phyloP scores from a whole-genome alignment of 2,329 filamentous ascomycete genomes.

The Alternaria postmessia region DNA sequence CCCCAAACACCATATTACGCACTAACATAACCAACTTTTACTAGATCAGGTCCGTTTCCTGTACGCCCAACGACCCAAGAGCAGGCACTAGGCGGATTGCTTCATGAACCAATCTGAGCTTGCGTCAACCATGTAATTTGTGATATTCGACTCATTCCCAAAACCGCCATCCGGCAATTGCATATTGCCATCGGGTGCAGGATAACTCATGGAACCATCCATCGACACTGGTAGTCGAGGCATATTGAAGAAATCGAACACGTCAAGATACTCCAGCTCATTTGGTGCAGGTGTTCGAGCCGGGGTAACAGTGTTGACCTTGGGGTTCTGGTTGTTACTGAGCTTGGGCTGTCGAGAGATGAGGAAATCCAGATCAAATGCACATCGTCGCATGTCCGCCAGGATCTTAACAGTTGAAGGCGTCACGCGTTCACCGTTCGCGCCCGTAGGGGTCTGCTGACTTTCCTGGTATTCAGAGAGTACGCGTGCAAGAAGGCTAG shows the following conservation, averaged over 20 bases:
- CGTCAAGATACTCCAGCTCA: constrained; percentile 88
- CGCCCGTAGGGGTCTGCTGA: constrained; percentile 64
- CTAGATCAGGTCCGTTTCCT: no score
- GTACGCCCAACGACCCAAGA: not conserved
- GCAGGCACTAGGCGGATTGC: constrained; percentile 20
- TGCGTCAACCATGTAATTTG: constrained; percentile 78
- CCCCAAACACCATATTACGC: not conserved
- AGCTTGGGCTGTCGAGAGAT: constrained; percentile 78
- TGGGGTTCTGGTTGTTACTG: constrained; percentile 45
- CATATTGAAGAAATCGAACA: constrained; percentile 95
- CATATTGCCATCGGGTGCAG: constrained; percentile 39
- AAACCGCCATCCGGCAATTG: constrained; percentile 36
- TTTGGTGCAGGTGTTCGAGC: constrained; percentile 77
- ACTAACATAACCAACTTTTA: constrained; percentile 5
- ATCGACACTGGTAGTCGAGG: constrained; percentile 69
- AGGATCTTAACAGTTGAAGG: constrained; percentile 86
- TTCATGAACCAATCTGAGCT: constrained; percentile 75
- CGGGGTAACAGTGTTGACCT: constrained; percentile 56
- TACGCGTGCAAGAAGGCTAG: constrained; percentile 78
- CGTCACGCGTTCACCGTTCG: constrained; percentile 75
- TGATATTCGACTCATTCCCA: constrained; percentile 76
- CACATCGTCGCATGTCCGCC: constrained; percentile 89
- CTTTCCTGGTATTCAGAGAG: constrained; percentile 86
- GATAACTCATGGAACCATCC: constrained; percentile 40
- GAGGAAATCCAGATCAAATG: constrained; percentile 88